phyloP scores from a whole-genome alignment of 1,284 basidiomycete genomes.

The Irpex sp. region DNA sequence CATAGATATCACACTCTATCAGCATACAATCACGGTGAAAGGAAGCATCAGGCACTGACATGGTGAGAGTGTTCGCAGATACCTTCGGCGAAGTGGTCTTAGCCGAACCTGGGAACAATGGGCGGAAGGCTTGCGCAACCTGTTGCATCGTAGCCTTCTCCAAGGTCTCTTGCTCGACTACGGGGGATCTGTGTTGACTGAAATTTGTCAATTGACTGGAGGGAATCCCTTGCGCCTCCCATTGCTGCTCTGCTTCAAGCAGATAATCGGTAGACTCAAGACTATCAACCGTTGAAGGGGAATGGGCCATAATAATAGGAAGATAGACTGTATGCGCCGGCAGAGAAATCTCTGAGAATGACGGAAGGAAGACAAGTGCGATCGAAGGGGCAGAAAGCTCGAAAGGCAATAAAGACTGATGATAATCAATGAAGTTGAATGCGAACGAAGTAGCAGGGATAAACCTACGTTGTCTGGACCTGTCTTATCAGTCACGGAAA shows the following conservation, averaged over 20 bases:
- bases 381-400: constrained; percentile 46
- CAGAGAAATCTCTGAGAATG: constrained; percentile 31
- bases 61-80: constrained; percentile 53
- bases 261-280: constrained; percentile 27
- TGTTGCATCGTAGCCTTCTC: constrained; percentile 37
- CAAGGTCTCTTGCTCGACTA: constrained; percentile 47
- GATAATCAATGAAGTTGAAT: constrained; percentile 32
- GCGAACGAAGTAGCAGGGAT: constrained; percentile 23
- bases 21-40: constrained; percentile 6
- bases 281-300: constrained; percentile 27
- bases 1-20: neutral
- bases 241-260: constrained; percentile 41
- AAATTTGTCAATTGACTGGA: constrained; percentile 34
- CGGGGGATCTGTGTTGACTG: constrained; percentile 31
- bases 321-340: constrained; percentile 56
- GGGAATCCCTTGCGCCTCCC: constrained; percentile 46
- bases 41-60: constrained; percentile 40
- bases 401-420: constrained; percentile 37
- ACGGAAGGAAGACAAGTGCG: constrained; percentile 63
- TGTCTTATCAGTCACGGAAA: constrained; percentile 56
- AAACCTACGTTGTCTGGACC: constrained; percentile 44
- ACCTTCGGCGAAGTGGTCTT: constrained; percentile 19
- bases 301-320: constrained; percentile 45
- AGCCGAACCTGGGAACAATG: constrained; percentile 24
- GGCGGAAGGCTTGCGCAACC: constrained; percentile 43